A percentile compares a stretch with the other conserved stretches of the same genome.
Conservation (phyloP, 805 yeast species). For the Pichia eremophila region DNA sequence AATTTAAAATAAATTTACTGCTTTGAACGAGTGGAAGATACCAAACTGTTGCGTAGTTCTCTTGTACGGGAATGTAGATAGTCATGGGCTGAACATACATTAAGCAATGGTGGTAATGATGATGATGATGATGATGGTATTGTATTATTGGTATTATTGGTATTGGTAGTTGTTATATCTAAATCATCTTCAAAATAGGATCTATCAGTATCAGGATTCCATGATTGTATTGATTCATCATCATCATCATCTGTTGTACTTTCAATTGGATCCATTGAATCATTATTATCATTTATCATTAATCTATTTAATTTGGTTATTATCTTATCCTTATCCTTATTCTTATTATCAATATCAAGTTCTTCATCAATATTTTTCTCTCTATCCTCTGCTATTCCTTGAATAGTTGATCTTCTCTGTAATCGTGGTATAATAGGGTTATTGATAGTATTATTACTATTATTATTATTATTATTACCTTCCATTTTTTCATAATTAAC, state of each 20-base stretch:
- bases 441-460: too few relatives aligned
- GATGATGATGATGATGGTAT: too few relatives aligned
- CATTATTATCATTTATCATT: too few relatives aligned
- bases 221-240: constrained; percentile 6
- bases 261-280: too few relatives aligned
- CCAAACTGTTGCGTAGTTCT: constrained; percentile 12
- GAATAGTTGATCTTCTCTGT: constrained; percentile 5
- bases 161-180: not conserved
- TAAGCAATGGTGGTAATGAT: constrained; percentile 10
- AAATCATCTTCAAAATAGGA: constrained; percentile 19
- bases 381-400: constrained; percentile 11
- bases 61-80: constrained; percentile 15
- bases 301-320: too few relatives aligned
- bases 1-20: not conserved
- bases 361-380: constrained; percentile 9
- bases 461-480: too few relatives aligned
- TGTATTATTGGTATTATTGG: too few relatives aligned
- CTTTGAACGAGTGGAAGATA: not conserved
- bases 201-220: constrained; percentile 11
- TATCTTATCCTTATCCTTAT: not conserved
- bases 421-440: not conserved
- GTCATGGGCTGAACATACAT: constrained; percentile 21
- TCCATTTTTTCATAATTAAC: constrained; percentile 19
- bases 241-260: not conserved
- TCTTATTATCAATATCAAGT: not conserved